Conservation (phyloP, 2,329 filamentous ascomycete species). For the Cladosporium sp. region DNA sequence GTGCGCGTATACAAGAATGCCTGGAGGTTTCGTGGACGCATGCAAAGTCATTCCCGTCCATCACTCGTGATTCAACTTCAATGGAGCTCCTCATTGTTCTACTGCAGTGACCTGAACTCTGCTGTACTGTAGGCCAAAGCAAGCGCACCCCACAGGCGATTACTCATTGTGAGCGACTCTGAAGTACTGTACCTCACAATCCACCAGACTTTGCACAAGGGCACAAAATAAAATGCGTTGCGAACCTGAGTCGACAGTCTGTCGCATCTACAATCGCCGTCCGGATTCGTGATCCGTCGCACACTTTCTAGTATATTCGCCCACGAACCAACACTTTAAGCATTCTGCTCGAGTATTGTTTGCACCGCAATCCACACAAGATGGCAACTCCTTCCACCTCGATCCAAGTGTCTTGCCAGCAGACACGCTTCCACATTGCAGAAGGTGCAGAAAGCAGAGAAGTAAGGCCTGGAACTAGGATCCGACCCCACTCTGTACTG, state of each 20-base stretch:
- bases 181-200: background rate
- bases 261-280: background rate
- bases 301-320: background rate
- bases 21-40: background rate
- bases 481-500: background rate
- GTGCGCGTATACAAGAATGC: background rate
- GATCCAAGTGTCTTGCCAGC: slow-evolving; percentile 21
- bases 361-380: background rate
- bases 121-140: background rate
- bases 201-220: background rate
- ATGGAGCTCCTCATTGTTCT: background rate
- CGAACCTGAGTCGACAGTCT: background rate
- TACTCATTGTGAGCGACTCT: slow-evolving; percentile 9
- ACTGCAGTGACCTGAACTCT: background rate
- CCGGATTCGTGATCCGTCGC: background rate
- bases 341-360: background rate
- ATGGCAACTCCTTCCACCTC: slow-evolving; percentile 2
- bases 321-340: background rate
- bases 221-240: background rate
- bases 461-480: background rate
- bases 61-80: background rate
- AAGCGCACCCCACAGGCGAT: slow-evolving; percentile 5
- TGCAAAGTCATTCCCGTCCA: background rate
- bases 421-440: slow-evolving; percentile 22
- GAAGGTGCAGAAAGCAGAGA: slow-evolving; percentile 16